These are phyloP conservation scores for Aspergillus cavernicola DNA, from an alignment of 495 filamentous ascomycete genomes.

Conservation along the genomic window DNA sequence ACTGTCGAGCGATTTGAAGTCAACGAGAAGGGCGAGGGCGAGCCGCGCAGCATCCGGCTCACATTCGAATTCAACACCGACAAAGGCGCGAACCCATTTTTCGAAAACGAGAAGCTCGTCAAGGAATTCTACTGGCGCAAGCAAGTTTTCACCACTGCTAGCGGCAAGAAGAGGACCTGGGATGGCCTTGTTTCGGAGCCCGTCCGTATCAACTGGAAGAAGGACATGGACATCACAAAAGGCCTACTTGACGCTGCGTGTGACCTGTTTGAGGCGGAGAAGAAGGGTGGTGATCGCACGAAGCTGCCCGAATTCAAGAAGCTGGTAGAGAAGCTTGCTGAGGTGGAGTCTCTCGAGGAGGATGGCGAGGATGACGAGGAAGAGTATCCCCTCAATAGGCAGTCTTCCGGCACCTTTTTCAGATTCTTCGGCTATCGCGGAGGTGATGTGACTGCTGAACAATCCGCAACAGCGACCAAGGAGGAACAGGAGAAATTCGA, in stretches of 20 bases:
- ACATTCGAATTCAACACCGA: constrained; percentile 42
- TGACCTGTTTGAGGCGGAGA: constrained; percentile 63
- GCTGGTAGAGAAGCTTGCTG: constrained; percentile 44
- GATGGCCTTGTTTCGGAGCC: constrained; percentile 78
- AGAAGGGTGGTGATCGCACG: constrained; percentile 39
- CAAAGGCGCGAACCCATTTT: constrained; percentile 62
- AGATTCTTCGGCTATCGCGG: constrained; percentile 78
- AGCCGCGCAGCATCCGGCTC: constrained; percentile 46
- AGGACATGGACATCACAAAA: constrained; percentile 74
- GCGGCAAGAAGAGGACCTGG: constrained; percentile 54
- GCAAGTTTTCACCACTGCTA: constrained; percentile 30
- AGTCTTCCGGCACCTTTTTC: constrained; percentile 74
- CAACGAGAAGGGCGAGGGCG: constrained; percentile 50
- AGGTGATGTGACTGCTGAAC: constrained; percentile 61
- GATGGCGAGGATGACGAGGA: constrained; percentile 48
- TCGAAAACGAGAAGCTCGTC: constrained; percentile 68
- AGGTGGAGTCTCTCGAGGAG: constrained; percentile 30
- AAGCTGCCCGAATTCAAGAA: constrained; percentile 50
- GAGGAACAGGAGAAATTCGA: constrained; percentile 55
- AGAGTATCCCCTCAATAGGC: constrained; percentile 51
- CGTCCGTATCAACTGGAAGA: constrained; percentile 84
- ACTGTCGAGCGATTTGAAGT: constrained; percentile 76
- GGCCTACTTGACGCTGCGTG: constrained; percentile 71
- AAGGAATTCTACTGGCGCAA: constrained; percentile 87
- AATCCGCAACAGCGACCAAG: constrained; percentile 56